These are phyloP conservation scores for Combretum micranthum DNA, from an alignment of 345 rosid genomes.

Conservation along the genomic window DNA sequence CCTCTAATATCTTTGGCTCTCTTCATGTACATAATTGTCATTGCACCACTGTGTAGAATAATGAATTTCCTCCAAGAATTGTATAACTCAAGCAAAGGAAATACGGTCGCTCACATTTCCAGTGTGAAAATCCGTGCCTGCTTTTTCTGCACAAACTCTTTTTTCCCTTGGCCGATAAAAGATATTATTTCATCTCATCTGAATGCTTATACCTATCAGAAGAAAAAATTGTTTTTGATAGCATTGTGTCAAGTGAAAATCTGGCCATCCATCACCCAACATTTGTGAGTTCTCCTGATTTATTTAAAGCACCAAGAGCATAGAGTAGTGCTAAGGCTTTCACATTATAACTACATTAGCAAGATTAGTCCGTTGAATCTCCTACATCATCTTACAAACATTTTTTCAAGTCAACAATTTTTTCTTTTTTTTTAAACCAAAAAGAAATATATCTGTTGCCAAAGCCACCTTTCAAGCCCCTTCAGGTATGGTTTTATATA, in stretches of 20 bases:
- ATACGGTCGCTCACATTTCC: slow-evolving; percentile 93
- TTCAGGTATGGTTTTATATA: slow-evolving; percentile 94
- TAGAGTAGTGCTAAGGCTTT: slow-evolving; percentile 73
- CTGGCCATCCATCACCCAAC: slow-evolving; percentile 92
- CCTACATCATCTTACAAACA: slow-evolving; percentile 85
- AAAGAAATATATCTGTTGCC: slow-evolving; percentile 93
- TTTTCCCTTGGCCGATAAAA: slow-evolving; percentile 96
- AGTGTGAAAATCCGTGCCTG: slow-evolving; percentile 80
- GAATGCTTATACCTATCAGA: slow-evolving; percentile 86
- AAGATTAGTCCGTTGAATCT: slow-evolving; percentile 89
- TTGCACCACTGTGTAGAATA: slow-evolving; percentile 96
- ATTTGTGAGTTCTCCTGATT: slow-evolving; percentile 90
- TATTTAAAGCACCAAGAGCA: slow-evolving; percentile 85
- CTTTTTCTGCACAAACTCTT: slow-evolving; percentile 95
- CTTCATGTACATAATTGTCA: slow-evolving; percentile 71
- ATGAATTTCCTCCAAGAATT: slow-evolving; percentile 91
- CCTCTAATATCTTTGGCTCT: too few species aligned
- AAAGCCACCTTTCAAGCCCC: slow-evolving; percentile 93
- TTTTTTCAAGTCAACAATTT: too few species aligned
- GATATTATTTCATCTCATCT: slow-evolving; percentile 81
- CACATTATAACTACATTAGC: slow-evolving; percentile 87
- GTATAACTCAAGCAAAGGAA: slow-evolving; percentile 82
- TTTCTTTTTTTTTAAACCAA: too few species aligned
- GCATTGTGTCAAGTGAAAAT: slow-evolving; percentile 92
- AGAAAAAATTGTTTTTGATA: slow-evolving; percentile 85